A percentile compares a stretch with the other conserved stretches of the same genome.
phyloP scores from a whole-genome alignment of 1,139 yeast species.

The Hansenula sp. region DNA sequence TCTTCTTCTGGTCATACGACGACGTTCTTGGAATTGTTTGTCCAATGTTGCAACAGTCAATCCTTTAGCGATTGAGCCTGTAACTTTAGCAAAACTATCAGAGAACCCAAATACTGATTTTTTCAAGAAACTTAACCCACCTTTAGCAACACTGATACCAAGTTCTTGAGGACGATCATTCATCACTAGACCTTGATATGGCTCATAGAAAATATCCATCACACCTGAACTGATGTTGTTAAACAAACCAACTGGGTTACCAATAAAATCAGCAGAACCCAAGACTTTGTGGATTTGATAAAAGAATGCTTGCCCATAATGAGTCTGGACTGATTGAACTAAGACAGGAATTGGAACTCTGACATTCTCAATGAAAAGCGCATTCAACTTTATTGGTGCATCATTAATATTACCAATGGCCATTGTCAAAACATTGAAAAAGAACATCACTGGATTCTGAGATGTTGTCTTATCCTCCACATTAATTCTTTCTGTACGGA shows the following conservation, averaged over 20 bases:
- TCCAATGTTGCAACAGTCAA: conserved; percentile 89
- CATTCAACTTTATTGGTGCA: conserved; percentile 89
- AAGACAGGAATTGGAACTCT: conserved; percentile 80
- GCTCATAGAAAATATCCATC: conserved; percentile 94
- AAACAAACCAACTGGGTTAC: conserved; percentile 95
- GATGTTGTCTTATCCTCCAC: conserved; percentile 52
- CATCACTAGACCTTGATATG: conserved; percentile 91
- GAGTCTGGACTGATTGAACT: conserved; percentile 68
- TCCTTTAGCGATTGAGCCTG: conserved; percentile 95
- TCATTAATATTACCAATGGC: conserved; percentile 96
- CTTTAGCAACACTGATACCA: conserved; percentile 94
- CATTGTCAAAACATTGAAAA: conserved; percentile 87
- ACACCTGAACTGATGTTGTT: conserved; percentile 93
- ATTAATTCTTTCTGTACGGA: conserved; percentile 78
- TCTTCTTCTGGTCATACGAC: conserved; percentile 68
- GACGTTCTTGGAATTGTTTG: conserved; percentile 74
- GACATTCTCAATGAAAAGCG: conserved; percentile 82
- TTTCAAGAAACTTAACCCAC: conserved; percentile 89
- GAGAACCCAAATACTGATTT: conserved; percentile 94
- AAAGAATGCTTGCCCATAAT: conserved; percentile 88
- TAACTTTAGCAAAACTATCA: conserved; percentile 86
- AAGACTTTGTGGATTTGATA: conserved; percentile 89
- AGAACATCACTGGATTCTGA: conserved; percentile 64
- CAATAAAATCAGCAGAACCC: conserved; percentile 95
- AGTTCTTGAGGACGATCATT: conserved; percentile 94